These are phyloP conservation scores for Ceratobasidium sp. DNA, from an alignment of 1,284 basidiomycete genomes.

Conservation along the genomic window DNA sequence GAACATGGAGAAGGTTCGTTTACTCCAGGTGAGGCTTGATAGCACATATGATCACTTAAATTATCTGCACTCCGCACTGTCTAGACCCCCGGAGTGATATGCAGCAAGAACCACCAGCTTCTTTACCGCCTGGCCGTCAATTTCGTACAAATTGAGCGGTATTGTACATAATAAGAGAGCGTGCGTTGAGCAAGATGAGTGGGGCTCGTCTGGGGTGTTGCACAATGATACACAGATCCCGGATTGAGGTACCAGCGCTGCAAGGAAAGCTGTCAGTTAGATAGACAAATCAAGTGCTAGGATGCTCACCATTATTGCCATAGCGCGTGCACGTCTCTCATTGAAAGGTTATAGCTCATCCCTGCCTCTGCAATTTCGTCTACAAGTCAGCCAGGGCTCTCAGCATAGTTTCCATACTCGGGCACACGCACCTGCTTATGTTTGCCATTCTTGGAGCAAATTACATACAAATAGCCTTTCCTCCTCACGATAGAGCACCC, in stretches of 20 bases:
- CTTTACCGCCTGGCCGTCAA: no score
- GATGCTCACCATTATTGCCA: no score
- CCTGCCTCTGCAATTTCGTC: constrained; percentile 18
- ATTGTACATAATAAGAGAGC: not conserved
- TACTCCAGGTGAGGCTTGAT: no score
- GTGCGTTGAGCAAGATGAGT: not conserved
- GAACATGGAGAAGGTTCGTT: no score
- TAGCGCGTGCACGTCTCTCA: not conserved
- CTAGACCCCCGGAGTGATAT: no score
- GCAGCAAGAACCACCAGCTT: no score
- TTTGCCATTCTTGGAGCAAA: constrained; percentile 95
- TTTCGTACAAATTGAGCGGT: not conserved
- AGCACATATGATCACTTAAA: no score
- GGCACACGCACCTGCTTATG: constrained; percentile 86
- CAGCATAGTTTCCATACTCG: not conserved
- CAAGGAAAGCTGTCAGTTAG: no score
- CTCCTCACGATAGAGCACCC: constrained; percentile 86
- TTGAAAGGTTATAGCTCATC: not conserved
- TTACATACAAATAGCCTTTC: constrained; percentile 92
- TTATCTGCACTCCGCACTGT: no score
- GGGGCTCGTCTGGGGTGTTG: not conserved
- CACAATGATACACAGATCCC: no score
- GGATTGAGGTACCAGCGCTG: no score
- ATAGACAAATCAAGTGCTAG: no score
- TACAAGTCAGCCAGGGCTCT: not conserved